Conservation (phyloP, 306 rosid genomes). For the Crotalaria pallida region DNA sequence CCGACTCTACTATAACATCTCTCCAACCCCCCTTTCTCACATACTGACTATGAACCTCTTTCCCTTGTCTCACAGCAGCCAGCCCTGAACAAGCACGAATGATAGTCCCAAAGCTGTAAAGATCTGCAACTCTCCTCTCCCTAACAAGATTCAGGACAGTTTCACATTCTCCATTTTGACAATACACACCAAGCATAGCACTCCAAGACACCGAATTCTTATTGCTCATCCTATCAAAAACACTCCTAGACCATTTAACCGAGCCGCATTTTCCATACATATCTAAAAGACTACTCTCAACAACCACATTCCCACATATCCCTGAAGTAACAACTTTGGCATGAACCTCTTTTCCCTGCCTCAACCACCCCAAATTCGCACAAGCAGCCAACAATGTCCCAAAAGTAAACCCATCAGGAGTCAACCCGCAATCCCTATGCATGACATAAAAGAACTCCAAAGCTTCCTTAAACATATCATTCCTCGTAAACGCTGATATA, state of each 20-base stretch:
- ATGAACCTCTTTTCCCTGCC: constrained; percentile 68
- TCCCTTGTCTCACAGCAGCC: constrained; percentile 71
- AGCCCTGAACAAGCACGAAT: constrained; percentile 74
- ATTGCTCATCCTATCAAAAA: constrained; percentile 59
- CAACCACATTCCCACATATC: constrained; percentile 60
- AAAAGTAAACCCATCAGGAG: constrained; percentile 61
- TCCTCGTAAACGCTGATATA: constrained; percentile 57
- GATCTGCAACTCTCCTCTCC: constrained; percentile 48
- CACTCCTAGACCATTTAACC: constrained; percentile 31
- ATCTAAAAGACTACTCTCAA: constrained; percentile 83
- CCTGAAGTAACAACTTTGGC: constrained; percentile 54
- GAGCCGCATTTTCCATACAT: constrained; percentile 92
- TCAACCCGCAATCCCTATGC: constrained; percentile 44
- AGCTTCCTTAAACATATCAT: constrained; percentile 58
- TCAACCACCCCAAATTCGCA: constrained; percentile 63
- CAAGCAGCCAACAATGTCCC: constrained; percentile 70
- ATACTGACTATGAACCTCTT: constrained; percentile 84
- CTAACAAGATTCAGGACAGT: constrained; percentile 61
- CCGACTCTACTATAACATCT: constrained; percentile 77
- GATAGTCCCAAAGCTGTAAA: constrained; percentile 65
- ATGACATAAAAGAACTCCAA: constrained; percentile 43
- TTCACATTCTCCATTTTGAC: constrained; percentile 61
- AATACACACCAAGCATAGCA: constrained; percentile 71
- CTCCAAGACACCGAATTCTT: constrained; percentile 74
- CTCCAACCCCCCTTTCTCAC: constrained; percentile 74